Percentiles rank a stretch among this genome's conserved stretches.
phyloP scores from a whole-genome alignment of 2,329 filamentous ascomycete genomes.

The Ophiostoma perfectum region DNA sequence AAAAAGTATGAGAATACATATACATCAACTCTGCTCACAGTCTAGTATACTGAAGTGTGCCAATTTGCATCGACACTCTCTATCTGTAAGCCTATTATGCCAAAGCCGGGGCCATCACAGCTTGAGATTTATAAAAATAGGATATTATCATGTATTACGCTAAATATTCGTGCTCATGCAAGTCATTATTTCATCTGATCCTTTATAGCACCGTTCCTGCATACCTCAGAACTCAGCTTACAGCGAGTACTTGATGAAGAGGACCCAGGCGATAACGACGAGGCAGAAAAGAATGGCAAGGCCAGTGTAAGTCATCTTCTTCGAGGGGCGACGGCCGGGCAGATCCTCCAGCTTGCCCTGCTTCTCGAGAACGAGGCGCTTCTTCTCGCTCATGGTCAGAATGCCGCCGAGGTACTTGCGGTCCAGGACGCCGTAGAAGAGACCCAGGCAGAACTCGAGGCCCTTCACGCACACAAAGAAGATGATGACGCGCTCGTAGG shows the following conservation, averaged over 20 bases:
- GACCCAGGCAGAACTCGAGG: slow-evolving; percentile 30
- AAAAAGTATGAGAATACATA: too few species aligned
- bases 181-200: background rate
- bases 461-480: slow-evolving; percentile 30
- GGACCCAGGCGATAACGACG: slow-evolving; percentile 28
- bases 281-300: slow-evolving; percentile 21
- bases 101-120: too few species aligned
- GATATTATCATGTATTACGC: background rate
- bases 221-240: background rate
- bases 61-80: too few species aligned
- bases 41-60: background rate
- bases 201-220: too few species aligned
- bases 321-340: slow-evolving; percentile 24
- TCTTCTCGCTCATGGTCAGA: slow-evolving; percentile 26
- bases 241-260: slow-evolving; percentile 27
- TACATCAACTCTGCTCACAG: too few species aligned
- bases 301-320: slow-evolving; percentile 19
- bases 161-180: too few species aligned
- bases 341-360: slow-evolving; percentile 24
- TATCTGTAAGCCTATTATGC: too few species aligned
- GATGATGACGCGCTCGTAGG: slow-evolving; percentile 29
- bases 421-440: slow-evolving; percentile 29
- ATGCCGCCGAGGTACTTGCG: slow-evolving; percentile 25
- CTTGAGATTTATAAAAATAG: too few species aligned
- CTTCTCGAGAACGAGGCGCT: slow-evolving; percentile 25